phyloP scores from a whole-genome alignment of 129 eudicot genomes.

The Chrysanthemum seticuspe region DNA sequence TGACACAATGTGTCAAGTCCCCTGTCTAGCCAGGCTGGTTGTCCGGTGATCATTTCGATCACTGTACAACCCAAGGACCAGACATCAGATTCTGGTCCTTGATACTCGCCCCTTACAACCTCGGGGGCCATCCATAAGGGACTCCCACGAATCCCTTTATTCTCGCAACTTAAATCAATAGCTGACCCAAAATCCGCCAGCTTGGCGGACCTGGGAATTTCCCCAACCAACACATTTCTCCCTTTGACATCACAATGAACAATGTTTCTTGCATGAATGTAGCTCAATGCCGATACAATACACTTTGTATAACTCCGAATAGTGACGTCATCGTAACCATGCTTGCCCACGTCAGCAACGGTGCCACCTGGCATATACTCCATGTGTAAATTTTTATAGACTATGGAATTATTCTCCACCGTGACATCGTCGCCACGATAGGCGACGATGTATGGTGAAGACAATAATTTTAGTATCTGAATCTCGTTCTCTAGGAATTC shows the following conservation, averaged over 20 bases:
- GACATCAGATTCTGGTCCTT: conserved; percentile 71
- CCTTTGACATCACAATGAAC: conserved; percentile 87
- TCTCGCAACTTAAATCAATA: conserved; percentile 1
- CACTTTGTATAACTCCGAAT: conserved; percentile 48
- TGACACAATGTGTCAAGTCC: conserved; percentile 47
- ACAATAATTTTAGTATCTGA: conserved; percentile 40
- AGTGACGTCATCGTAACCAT: conserved; percentile 26
- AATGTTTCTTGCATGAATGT: conserved; percentile 51
- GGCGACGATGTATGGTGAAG: conserved; percentile 51
- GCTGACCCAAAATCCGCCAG: conserved; percentile 83
- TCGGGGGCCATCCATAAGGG: conserved; percentile 97
- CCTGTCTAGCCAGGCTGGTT: conserved; percentile 62
- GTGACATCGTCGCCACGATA: conserved; percentile 58
- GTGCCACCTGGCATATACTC: conserved; percentile 86
- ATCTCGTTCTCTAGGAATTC: conserved; percentile 60
- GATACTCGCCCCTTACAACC: conserved; percentile 65
- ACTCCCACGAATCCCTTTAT: conserved; percentile 54
- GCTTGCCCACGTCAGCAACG: conserved; percentile 39
- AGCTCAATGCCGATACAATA: conserved; percentile 49
- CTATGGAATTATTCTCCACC: conserved; percentile 10
- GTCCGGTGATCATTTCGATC: conserved; percentile 77
- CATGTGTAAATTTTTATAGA: conserved; percentile 51
- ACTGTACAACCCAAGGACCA: conserved; percentile 89
- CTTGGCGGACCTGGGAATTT: conserved; percentile 39
- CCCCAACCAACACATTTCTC: conserved; percentile 50